A percentile compares a stretch with the other conserved stretches of the same genome.
Evolutionary conservation across 2,329 filamentous ascomycete genomes (phyloP).

Genomic region (Elsinoe fawcettii): DNA sequence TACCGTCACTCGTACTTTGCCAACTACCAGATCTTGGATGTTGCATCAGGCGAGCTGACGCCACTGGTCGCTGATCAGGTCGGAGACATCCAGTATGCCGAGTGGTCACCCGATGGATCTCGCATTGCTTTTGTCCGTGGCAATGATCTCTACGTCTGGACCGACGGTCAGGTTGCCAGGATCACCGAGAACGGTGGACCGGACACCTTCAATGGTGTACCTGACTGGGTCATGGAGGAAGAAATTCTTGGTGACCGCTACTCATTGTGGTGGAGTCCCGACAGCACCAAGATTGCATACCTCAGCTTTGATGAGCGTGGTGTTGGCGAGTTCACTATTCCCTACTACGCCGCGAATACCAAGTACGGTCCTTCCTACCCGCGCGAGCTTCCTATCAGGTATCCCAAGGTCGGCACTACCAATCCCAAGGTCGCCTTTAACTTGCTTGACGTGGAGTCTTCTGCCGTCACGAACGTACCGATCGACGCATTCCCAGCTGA

Average conservation of each 20-base stretch:
- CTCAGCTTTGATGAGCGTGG: slow-evolving; percentile 58
- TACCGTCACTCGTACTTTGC: slow-evolving; percentile 62
- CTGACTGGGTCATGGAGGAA: slow-evolving; percentile 59
- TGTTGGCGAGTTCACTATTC: slow-evolving; percentile 57
- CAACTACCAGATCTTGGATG: slow-evolving; percentile 57
- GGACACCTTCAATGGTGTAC: slow-evolving; percentile 56
- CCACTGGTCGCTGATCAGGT: slow-evolving; percentile 52
- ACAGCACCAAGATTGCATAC: slow-evolving; percentile 48
- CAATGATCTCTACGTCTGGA: slow-evolving; percentile 57
- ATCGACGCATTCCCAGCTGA: slow-evolving; percentile 53
- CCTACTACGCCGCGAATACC: slow-evolving; percentile 57
- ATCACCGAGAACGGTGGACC: slow-evolving; percentile 54
- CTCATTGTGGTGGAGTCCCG: slow-evolving; percentile 51
- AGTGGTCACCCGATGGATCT: slow-evolving; percentile 51
- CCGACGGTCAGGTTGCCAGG: slow-evolving; percentile 46
- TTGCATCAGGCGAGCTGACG: slow-evolving; percentile 47
- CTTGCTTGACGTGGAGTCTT: slow-evolving; percentile 46
- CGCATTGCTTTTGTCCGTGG: slow-evolving; percentile 59
- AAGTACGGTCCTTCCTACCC: slow-evolving; percentile 55
- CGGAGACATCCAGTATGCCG: slow-evolving; percentile 61
- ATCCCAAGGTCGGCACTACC: slow-evolving; percentile 61
- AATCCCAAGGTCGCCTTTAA: slow-evolving; percentile 59
- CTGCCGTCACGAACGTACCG: slow-evolving; percentile 39
- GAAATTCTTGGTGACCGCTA: slow-evolving; percentile 48
- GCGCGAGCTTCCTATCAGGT: slow-evolving; percentile 53